Conservation (phyloP, 345 rosid genomes). For the Eucalyptus sideroxylon region DNA sequence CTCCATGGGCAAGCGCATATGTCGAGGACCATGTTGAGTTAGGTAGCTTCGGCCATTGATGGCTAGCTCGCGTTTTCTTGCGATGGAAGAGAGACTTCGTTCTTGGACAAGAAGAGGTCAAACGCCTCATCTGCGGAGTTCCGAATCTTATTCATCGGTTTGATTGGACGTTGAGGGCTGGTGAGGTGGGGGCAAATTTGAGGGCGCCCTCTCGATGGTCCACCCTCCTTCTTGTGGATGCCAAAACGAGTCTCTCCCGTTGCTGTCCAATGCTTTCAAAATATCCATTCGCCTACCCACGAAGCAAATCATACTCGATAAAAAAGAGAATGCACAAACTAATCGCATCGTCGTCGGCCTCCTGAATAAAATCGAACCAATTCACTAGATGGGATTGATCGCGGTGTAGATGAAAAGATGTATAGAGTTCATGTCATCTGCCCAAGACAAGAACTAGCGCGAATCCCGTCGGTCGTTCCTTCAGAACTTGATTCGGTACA, state of each 20-base stretch:
- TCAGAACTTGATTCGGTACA: not conserved
- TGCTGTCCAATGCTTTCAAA: not conserved
- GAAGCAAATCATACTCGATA: not conserved
- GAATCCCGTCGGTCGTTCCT: not conserved
- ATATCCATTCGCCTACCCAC: not conserved
- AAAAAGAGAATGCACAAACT: not conserved
- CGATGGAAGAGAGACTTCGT: not conserved
- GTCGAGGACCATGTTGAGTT: no score
- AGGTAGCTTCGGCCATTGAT: not conserved
- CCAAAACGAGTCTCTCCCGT: not conserved
- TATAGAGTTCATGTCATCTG: rapidly evolving
- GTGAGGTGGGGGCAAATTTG: not conserved
- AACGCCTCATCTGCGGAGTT: not conserved
- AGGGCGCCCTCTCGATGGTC: not conserved
- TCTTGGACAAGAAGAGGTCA: not conserved
- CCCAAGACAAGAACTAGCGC: rapidly evolving
- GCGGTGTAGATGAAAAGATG: not conserved
- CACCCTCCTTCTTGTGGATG: not conserved
- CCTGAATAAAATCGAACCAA: not conserved
- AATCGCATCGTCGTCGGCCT: not conserved
- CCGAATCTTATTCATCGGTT: not conserved
- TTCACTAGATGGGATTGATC: not conserved
- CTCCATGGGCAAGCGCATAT: not conserved
- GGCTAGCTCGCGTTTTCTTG: not conserved
- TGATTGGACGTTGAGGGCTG: not conserved